Evolutionary conservation across 192 early-diverging fungal genomes (phyloP).

Genomic region (Hyaloraphidium curvatum): DNA sequence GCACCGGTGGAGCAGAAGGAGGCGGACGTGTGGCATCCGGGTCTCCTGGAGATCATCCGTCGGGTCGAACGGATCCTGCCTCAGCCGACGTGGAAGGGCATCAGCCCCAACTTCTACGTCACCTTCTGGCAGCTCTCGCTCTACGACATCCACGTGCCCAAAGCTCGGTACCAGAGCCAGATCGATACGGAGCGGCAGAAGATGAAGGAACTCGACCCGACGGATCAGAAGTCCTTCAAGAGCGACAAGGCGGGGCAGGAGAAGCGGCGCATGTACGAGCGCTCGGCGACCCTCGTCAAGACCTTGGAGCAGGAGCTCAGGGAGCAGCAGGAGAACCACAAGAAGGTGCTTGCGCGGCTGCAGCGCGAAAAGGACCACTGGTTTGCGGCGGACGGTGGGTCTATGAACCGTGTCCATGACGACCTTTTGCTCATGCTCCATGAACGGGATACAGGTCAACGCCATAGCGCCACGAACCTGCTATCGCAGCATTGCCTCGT

Average conservation of each 20-base stretch:
- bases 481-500: slow-evolving; percentile 46
- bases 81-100: slow-evolving; percentile 16
- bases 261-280: slow-evolving; percentile 1
- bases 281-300: slow-evolving; percentile 7
- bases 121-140: slow-evolving; percentile 62
- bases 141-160: slow-evolving; percentile 52
- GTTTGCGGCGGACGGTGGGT: slow-evolving; percentile 18
- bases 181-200: slow-evolving; percentile 23
- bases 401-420: slow-evolving; percentile 12
- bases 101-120: slow-evolving; percentile 43
- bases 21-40: slow-evolving; percentile 18
- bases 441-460: slow-evolving; percentile 1
- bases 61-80: slow-evolving; percentile 8
- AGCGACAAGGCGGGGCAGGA: slow-evolving; percentile 7
- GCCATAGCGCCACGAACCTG: slow-evolving; percentile 20
- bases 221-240: background rate
- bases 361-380: slow-evolving; percentile 24
- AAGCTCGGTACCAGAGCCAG: slow-evolving; percentile 33
- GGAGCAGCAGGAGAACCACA: slow-evolving; percentile 16
- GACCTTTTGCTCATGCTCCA: slow-evolving; percentile 9
- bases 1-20: slow-evolving; percentile 1
- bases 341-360: slow-evolving; percentile 14
- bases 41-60: slow-evolving; percentile 9
- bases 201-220: background rate
- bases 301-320: slow-evolving; percentile 18